Base-by-base conservation (phyloP, 2,329 filamentous ascomycete genomes). In the Diplodia scrobiculata region DNA sequence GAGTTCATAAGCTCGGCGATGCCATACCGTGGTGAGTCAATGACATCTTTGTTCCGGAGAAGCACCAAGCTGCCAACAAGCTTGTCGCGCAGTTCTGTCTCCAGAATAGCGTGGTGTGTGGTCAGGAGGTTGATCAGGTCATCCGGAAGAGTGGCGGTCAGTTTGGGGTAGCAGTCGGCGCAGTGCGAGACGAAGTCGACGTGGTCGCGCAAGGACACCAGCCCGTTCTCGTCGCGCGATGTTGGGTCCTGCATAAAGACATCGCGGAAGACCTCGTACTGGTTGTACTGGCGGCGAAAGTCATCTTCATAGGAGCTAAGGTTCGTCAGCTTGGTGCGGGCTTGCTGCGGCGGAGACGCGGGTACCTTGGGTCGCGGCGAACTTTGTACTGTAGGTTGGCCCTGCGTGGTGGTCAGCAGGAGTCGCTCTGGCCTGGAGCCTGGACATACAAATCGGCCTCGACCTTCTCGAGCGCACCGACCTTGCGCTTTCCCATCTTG, bases 171-270 rank as follows among this genome's bases (percentile, higher is more conserved):
- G 81, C 92, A 96, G 75, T 97, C 93, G 75, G 94, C 90, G 68
- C 96, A 90, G 79, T 99, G 95, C 21, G 93, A 89, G 72, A 98
- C 89, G 72, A 99, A 91, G 74, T 98, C 94, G 72, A 99, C 90
- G 71, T 97, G 85, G 74, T 98, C 93, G 73, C 91, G 89, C 72
- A 99, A 90, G 13, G 91, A 92, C 65, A 95, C 87, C 67, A 94
- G 83, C 54, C 91, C 91, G 53, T 89, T 89, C 72, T 89, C 86
- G 65, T 91, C 91, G 62, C 90, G 89, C 10, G 89, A 89, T 14
- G 88, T 84, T 5, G 95, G 95, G 55, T 91, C 90, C 50, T 90
- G 86, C 73, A 97, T 84, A 79, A 98, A 97, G 71, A 98, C 92
- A 74, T 97, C 92, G 68, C 91, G 88, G 76, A 96, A 91, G 27